These are phyloP conservation scores for Suillus fuscotomentosus DNA, from an alignment of 768 basidiomycete genomes.

Conservation along the genomic window DNA sequence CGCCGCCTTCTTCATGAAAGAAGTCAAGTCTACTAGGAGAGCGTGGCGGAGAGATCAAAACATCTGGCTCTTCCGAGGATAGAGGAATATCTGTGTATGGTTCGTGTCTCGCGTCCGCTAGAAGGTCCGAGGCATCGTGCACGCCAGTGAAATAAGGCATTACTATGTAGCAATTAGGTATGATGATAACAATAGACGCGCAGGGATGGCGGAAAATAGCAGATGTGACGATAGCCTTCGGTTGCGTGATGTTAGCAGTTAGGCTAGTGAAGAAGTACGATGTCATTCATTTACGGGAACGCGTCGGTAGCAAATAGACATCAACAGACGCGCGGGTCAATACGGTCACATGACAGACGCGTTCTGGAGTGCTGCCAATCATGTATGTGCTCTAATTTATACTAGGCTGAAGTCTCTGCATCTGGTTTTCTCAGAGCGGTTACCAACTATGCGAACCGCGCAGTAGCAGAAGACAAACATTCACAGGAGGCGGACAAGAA, in stretches of 20 bases:
- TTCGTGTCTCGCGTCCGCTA: slow-evolving; percentile 10
- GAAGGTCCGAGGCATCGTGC: not conserved
- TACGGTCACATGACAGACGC: not conserved
- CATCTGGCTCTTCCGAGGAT: slow-evolving; percentile 15
- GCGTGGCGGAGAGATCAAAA: slow-evolving; percentile 33
- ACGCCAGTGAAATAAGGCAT: not conserved
- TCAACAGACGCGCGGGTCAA: slow-evolving; percentile 16
- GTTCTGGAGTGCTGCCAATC: not conserved
- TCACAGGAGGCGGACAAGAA: too few species aligned
- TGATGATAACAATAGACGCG: not conserved
- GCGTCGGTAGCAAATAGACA: slow-evolving; percentile 15
- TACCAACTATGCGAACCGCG: too few species aligned
- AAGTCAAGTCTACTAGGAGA: slow-evolving; percentile 52
- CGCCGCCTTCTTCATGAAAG: slow-evolving; percentile 12
- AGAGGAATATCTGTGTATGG: slow-evolving; percentile 7
- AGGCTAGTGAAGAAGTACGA: not conserved
- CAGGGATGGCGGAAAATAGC: not conserved
- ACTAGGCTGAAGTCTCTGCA: too few species aligned
- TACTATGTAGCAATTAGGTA: not conserved
- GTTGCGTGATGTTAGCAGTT: not conserved
- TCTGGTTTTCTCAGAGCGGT: too few species aligned
- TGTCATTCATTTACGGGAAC: not conserved
- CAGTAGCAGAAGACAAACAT: too few species aligned
- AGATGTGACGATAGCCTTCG: not conserved
- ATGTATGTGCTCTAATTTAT: too few species aligned